A percentile compares a stretch with the other conserved stretches of the same genome.
Conservation (phyloP, 2,329 filamentous ascomycete genomes). For the Fusarium phyllophilum region DNA sequence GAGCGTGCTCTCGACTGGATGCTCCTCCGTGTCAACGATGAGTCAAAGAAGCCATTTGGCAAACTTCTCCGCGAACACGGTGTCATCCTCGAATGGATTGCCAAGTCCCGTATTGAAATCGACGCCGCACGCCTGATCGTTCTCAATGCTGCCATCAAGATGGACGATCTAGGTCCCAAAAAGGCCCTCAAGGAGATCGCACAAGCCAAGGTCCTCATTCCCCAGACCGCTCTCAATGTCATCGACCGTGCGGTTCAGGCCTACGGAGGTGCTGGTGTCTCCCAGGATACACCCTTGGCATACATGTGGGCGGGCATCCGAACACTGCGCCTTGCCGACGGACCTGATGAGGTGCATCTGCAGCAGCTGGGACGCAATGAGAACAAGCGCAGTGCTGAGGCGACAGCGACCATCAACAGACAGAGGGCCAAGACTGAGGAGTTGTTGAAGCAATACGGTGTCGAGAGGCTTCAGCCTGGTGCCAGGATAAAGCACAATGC, state of each 20-base stretch:
- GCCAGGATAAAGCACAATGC: constrained; percentile 58
- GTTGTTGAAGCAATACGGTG: constrained; percentile 69
- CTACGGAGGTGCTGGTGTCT: constrained; percentile 90
- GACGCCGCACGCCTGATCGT: constrained; percentile 90
- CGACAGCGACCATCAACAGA: constrained; percentile 68
- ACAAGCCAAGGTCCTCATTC: constrained; percentile 92
- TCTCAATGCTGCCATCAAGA: constrained; percentile 93
- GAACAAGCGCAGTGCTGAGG: constrained; percentile 73
- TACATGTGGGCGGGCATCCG: constrained; percentile 83
- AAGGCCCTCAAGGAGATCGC: constrained; percentile 92
- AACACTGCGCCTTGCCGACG: constrained; percentile 88
- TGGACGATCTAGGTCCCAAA: constrained; percentile 91
- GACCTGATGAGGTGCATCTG: constrained; percentile 94
- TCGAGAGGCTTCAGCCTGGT: constrained; percentile 60
- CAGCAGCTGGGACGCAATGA: constrained; percentile 84
- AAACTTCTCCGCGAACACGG: constrained; percentile 89
- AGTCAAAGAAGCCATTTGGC: constrained; percentile 89
- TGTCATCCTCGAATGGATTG: constrained; percentile 94
- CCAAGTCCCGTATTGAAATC: constrained; percentile 91
- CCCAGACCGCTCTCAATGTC: constrained; percentile 81
- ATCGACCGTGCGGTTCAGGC: constrained; percentile 96
- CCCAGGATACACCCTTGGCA: constrained; percentile 93
- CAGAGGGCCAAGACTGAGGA: constrained; percentile 74
- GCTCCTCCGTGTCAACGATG: constrained; percentile 93
- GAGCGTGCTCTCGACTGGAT: constrained; percentile 95